Evolutionary conservation across 1,284 basidiomycete species (phyloP), one percentile per base, ranked within the genome.

Genomic region (Clitocybe nebularis): DNA sequence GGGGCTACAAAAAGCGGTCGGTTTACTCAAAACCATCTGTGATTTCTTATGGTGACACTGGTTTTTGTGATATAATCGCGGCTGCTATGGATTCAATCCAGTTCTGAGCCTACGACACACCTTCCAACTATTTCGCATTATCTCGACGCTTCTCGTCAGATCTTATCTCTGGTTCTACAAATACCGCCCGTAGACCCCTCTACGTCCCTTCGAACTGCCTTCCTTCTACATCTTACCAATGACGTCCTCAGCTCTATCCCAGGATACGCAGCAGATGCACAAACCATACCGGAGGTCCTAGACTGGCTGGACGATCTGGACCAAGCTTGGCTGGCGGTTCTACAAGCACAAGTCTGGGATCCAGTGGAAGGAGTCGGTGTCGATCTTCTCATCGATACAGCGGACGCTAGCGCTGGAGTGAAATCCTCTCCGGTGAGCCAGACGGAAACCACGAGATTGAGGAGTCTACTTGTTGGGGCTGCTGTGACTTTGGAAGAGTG

Each of bases 1-100:
- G 82, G 16, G 74, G 76, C 25, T 84, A 71, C 64, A 86, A 82
- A 61, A 89, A 85, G 62, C 75, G 85, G 84, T 84, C 44, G 29
- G 75, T 66, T 39, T 22, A 36, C 36, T 44, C 13, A 21, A 20
- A 35, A 19, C 16, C 37, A 9, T 7, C 34, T 22, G 5, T 36
- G 13, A 20, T 30, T 7, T 22, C 30, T 34, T 41, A 36, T 17
- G 16, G 21, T 34, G 11, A 29, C 34, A 39, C 22, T 39, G 9
- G 25, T 39, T 36, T 25, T 38, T 38, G 22, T 40, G 46, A 37
- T 47, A 23, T 23, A 17, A 5, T 24, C 21, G 16, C 32, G 11
- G 22, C 11, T 39, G 20, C 24, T 3, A 30, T n/a, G 5, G 17
- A 16, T 16, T 43, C 16, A 39, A 17, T 28, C 17, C 51, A 82